Base-by-base conservation (phyloP, 108 stramenopile species). In the Cylindrotheca closterium region DNA sequence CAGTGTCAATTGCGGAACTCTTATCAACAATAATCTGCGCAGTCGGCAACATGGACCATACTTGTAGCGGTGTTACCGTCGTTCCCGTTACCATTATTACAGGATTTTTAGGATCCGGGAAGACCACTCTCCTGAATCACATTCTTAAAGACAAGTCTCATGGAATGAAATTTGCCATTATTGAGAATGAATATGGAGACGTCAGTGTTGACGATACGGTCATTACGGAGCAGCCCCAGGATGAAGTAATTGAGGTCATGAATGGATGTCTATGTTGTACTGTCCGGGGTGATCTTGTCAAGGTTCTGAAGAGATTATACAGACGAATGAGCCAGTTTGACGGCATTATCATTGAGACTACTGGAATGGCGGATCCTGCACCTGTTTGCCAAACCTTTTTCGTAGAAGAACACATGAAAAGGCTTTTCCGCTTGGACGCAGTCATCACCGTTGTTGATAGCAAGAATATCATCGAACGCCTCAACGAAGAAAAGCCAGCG, bases 381-480 rank as follows among this genome's bases (percentile, higher is more conserved):
- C 73, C 75, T 1, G 94, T 99, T 10, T 81, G 86, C 28, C 96
- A 96, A 51, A 96, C 97, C 8, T 97, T 99, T 58, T 98, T 97
- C 67, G 75, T 95, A 15, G 96, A 97, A 69, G 92, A 96, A 30
- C 88, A 86, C 5, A 62, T 94, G 34, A 54, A 71, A 19, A 65
- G 68, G 24, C 67, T 77, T 65, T 93, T 89, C 63, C 55, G 55
- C 28, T 75, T 99, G n/a, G 98, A 99, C 52, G 74, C 76, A 32
- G 86, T 99, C 57, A 81, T 99, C 55, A 97, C 96, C 10, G 93
- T 99, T 5, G 96, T 94, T 10, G 98, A 98, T 70, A 88, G 93
- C 61, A 94, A 97, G 76, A 59, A 92, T 63, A 88, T 97, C 47
- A 31, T 85, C 21, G 58, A 50, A 15, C 88, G 94, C 31, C 79